Base-by-base conservation (phyloP, 2,329 filamentous ascomycete species). In the Penicillium thymicola region DNA sequence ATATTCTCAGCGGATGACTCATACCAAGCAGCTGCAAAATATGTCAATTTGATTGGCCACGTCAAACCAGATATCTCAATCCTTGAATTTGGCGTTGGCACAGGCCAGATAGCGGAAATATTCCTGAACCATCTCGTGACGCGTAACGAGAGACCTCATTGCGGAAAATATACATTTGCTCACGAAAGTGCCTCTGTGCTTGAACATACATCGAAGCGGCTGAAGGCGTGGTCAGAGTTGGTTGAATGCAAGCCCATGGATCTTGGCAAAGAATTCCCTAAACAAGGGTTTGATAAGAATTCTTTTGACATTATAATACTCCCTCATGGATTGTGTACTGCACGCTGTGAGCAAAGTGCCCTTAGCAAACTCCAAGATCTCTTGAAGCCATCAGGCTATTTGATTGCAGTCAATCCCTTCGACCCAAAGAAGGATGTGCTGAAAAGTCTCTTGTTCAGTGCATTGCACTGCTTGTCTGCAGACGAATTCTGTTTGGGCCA, bases 11-110 rank as follows among this genome's bases (percentile, higher is more conserved):
- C 25, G 0, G 18, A 55, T 4, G 11, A 13, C 1, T 47, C 51
- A 13, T 67, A 65, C 25, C 47, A 49, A 2, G 40, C 46, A n/a
- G 52, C 58, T 5, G 27, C 49, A 16, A 45, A 36, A 7, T 67
- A 67, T 21, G 18, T 68, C 4, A 41, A 48, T 2, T 13, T 66
- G 6, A 21, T 69, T n/a, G 48, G 61, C 18, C 53, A 67, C 30
- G 64, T 63, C 10, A 59, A 67, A 23, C 67, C 67, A 16, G 59
- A 58, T 14, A 55, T 65, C 2, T 65, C 65, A 11, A 62, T 69
- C 9, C 55, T 70, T 4, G 65, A 69, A 30, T 37, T 69, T 21
- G 59, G 61, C 16, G 58, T 60, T 18, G 55, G 62, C n/a, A 52
- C 54, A 21, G 63, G 62, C 1, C 47, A 54, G 8, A 38, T 58